phyloP scores from a whole-genome alignment of 768 basidiomycete genomes.

The Lactifluus piperatus region DNA sequence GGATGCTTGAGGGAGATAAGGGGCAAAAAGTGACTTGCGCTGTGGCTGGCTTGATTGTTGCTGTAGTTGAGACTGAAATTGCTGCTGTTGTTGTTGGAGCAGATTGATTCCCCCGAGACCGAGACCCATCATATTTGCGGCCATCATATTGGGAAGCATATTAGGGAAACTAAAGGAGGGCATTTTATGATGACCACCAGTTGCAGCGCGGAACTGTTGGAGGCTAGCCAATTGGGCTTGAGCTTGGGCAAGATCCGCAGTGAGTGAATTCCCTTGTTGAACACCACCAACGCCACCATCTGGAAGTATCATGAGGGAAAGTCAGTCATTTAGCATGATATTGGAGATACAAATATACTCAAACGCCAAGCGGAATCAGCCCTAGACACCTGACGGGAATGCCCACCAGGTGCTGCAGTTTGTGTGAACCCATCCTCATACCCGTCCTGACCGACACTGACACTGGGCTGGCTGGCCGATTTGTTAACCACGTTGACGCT shows the following conservation, averaged over 20 bases:
- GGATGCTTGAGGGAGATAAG: slow-evolving; percentile 96
- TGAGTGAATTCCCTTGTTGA: slow-evolving; percentile 50
- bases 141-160: slow-evolving; percentile 97
- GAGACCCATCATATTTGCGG: slow-evolving; percentile 91
- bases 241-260: slow-evolving; percentile 88
- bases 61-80: slow-evolving; percentile 92
- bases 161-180: slow-evolving; percentile 96
- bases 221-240: slow-evolving; percentile 94
- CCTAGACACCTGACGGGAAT: slow-evolving; percentile 67
- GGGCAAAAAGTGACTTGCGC: slow-evolving; percentile 96
- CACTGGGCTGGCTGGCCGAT: slow-evolving; percentile 37
- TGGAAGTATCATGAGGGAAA: slow-evolving; percentile 23
- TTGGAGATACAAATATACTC: slow-evolving; percentile 42
- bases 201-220: slow-evolving; percentile 93
- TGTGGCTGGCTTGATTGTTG: slow-evolving; percentile 89
- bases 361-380: slow-evolving; percentile 85
- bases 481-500: slow-evolving; percentile 91
- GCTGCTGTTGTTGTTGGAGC: slow-evolving; percentile 88
- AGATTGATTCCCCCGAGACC: slow-evolving; percentile 75
- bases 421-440: slow-evolving; percentile 79
- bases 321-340: not conserved
- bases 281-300: slow-evolving; percentile 68
- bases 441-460: slow-evolving; percentile 51
- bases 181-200: slow-evolving; percentile 94
- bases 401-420: slow-evolving; percentile 49